Percentiles rank a stretch among this genome's conserved stretches.
Conservation (phyloP, 192 early-diverging fungal species). For the Podila verticillata region DNA sequence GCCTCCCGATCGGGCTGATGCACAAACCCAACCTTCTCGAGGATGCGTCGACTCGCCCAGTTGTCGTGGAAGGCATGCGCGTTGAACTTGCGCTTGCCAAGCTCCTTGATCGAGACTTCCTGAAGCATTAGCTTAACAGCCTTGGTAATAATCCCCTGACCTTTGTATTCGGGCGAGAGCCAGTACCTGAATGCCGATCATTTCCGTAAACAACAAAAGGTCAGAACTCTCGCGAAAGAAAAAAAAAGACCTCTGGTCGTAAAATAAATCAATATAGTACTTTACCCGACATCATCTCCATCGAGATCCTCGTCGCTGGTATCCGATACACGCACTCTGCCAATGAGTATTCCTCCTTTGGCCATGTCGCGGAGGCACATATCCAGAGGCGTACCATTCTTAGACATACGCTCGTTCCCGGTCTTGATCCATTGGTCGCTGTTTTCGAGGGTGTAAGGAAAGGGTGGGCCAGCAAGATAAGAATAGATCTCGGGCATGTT, state of each 20-base stretch:
- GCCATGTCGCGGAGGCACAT: conserved; percentile 29
- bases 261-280: neutral
- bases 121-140: conserved; percentile 20
- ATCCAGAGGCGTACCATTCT: conserved; percentile 15
- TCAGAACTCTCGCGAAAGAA: neutral
- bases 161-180: conserved; percentile 36
- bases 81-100: conserved; percentile 48
- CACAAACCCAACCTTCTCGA: conserved; percentile 45
- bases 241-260: neutral
- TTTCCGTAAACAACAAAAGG: neutral
- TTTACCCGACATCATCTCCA: conserved; percentile 43
- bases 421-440: conserved; percentile 19
- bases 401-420: conserved; percentile 12
- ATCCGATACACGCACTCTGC: conserved; percentile 9
- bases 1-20: neutral
- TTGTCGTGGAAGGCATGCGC: conserved; percentile 13
- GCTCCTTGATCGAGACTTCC: conserved; percentile 14
- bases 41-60: conserved; percentile 36
- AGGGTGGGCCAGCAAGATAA: conserved; percentile 21
- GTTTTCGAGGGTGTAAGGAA: conserved; percentile 25
- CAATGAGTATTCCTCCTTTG: conserved; percentile 22
- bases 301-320: conserved; percentile 24
- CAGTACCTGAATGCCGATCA: conserved; percentile 18
- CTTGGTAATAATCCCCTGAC: conserved; percentile 36
- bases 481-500: conserved; percentile 23